Conservation (phyloP, 1,139 yeast genomes). For the Zygosaccharomyces sapae region DNA sequence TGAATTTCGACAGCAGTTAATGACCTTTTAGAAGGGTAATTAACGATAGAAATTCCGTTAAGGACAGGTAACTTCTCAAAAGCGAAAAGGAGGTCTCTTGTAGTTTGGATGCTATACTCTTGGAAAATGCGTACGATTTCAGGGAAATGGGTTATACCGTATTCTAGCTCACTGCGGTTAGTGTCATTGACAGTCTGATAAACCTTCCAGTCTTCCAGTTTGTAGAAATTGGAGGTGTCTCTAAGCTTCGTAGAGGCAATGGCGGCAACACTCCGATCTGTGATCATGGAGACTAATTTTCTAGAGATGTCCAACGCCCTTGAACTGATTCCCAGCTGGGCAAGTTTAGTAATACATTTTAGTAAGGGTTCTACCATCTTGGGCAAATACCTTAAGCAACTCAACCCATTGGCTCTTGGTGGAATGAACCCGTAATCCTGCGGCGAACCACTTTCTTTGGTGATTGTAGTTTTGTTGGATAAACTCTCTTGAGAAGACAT, state of each 20-base stretch:
- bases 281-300: slow-evolving; percentile 38
- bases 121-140: slow-evolving; percentile 44
- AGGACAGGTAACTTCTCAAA: slow-evolving; percentile 39
- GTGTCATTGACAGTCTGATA: slow-evolving; percentile 23
- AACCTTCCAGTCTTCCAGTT: slow-evolving; percentile 44
- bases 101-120: slow-evolving; percentile 38
- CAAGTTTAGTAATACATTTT: slow-evolving; percentile 42
- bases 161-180: slow-evolving; percentile 19
- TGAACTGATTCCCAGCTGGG: slow-evolving; percentile 42
- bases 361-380: slow-evolving; percentile 41
- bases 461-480: slow-evolving; percentile 16
- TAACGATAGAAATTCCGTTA: slow-evolving; percentile 37
- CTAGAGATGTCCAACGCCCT: slow-evolving; percentile 39
- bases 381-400: slow-evolving; percentile 49
- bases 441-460: slow-evolving; percentile 30
- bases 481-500: slow-evolving; percentile 36
- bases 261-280: slow-evolving; percentile 45
- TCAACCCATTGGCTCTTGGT: slow-evolving; percentile 54
- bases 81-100: slow-evolving; percentile 36
- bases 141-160: slow-evolving; percentile 48
- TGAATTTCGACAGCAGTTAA: slow-evolving; percentile 46
- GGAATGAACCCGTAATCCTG: slow-evolving; percentile 54
- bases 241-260: slow-evolving; percentile 48
- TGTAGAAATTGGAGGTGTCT: slow-evolving; percentile 44
- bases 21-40: slow-evolving; percentile 44